Evolutionary conservation across 305 asterid species (phyloP), one percentile per base, ranked within the genome.

Genomic region (Fraxinus nigra): DNA sequence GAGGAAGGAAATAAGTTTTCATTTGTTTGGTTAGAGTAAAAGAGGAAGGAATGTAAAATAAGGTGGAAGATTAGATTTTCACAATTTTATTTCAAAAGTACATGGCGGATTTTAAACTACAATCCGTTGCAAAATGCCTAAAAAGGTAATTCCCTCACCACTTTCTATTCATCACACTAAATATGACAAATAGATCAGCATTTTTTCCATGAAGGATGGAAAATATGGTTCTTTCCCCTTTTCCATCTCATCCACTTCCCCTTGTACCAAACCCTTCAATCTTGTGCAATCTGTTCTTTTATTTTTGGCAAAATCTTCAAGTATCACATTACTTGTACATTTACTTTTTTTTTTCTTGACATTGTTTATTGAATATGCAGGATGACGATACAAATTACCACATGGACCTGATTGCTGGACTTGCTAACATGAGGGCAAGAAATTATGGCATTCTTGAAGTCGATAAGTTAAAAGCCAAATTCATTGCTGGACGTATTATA

Each of bases 351-450:
- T 63, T 13, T 72, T 48, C 72, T 28, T 16, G 30, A 79, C 38
- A 37, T 65, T 75, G 59, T 54, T 18, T 5, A 24, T 8, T 35
- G 56, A 28, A 18, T 48, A 18, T 72, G 83, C 93, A 95, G 99
- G 99, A 95, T 35, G 99, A 95, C 48, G 99, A 94, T 77, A 91
- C 98, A 51, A 95, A 95, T 81, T 93, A 92, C 89, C 99, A 95
- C 85, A 94, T 95, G 98, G 99, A 95, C 85, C 80, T 92, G 82
- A 93, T 95, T 43, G 95, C 99, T 0, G 98, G 92, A 16, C 97
- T 95, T 43, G 99, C 99, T n/a, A 95, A 95, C 92, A 95, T 95
- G 99, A 93, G 99, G 89, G 99, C 99, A 18, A 92, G 99, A 80
- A 95, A 95, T 79, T 95, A 95, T 89, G 83, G 95, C 83, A 89